phyloP scores from a whole-genome alignment of 352 stramenopile genomes.

The Pythium folliculosum region DNA sequence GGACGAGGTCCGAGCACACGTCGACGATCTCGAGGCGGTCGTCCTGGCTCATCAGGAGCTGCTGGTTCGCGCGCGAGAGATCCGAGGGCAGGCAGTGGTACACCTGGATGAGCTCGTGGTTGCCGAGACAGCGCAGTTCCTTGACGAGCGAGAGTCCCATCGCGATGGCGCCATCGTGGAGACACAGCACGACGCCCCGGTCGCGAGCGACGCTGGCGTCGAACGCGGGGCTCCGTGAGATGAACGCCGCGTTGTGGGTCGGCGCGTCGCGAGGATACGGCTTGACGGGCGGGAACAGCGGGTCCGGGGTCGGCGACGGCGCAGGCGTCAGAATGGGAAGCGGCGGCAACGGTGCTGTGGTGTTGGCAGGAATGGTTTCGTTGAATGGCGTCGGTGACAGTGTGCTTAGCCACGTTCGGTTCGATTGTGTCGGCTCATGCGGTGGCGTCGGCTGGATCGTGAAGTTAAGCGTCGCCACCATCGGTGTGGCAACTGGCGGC shows the following conservation, averaged over 20 bases:
- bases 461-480: neutral
- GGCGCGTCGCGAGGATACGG: neutral
- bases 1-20: slow-evolving; percentile 50
- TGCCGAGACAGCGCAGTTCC: slow-evolving; percentile 47
- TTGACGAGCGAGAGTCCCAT: slow-evolving; percentile 64
- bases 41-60: slow-evolving; percentile 48
- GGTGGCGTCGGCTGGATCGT: neutral
- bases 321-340: neutral
- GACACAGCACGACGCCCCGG: slow-evolving; percentile 41
- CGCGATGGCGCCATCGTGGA: slow-evolving; percentile 46
- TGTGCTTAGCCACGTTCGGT: neutral
- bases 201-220: slow-evolving; percentile 30
- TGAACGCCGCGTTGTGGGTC: slow-evolving; percentile 15
- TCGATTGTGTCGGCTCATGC: neutral
- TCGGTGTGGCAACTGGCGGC: neutral
- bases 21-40: slow-evolving; percentile 58
- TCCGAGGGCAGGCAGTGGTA: slow-evolving; percentile 47
- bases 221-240: slow-evolving; percentile 31
- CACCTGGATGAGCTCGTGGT: slow-evolving; percentile 44
- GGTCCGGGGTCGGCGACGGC: neutral
- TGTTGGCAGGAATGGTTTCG: neutral
- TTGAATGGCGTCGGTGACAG: neutral
- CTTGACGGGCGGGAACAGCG: slow-evolving; percentile 3
- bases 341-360: neutral
- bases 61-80: slow-evolving; percentile 35